These are phyloP conservation scores for Penicillium sp. DNA, from an alignment of 2,329 filamentous ascomycete genomes.

Conservation along the genomic window DNA sequence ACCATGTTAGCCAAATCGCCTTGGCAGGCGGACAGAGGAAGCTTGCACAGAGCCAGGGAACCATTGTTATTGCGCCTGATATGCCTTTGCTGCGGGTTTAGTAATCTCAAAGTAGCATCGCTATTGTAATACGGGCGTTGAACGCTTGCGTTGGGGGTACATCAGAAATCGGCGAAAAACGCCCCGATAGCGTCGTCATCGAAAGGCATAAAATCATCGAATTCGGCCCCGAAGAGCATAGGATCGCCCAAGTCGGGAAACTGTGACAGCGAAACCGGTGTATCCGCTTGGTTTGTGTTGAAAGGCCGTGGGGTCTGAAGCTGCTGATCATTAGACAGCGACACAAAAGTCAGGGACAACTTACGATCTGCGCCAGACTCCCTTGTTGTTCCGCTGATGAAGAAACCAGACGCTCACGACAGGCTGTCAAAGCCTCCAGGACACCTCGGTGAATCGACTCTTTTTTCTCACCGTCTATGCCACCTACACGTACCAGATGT, in stretches of 20 bases:
- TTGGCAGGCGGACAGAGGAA: too few relatives aligned
- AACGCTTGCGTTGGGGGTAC: not conserved
- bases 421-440: conserved; percentile 27
- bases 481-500: conserved; percentile 35
- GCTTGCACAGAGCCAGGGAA: too few relatives aligned
- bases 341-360: not conserved
- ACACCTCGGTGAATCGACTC: conserved; percentile 33
- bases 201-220: conserved; percentile 20
- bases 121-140: not conserved
- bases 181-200: not conserved
- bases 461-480: conserved; percentile 30
- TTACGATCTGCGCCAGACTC: not conserved
- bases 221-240: conserved; percentile 21
- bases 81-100: not conserved
- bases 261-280: conserved; percentile 4
- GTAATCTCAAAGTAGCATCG: too few relatives aligned
- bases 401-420: conserved; percentile 25
- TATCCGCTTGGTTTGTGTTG: not conserved
- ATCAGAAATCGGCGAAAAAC: not conserved
- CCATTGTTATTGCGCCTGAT: too few relatives aligned
- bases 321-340: not conserved
- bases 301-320: not conserved
- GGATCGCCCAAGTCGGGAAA: conserved; percentile 22
- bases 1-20: too few relatives aligned
- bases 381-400: not conserved